These are phyloP conservation scores for Nigrograna mackinnonii DNA, from an alignment of 2,329 filamentous ascomycete species.

Conservation along the genomic window DNA sequence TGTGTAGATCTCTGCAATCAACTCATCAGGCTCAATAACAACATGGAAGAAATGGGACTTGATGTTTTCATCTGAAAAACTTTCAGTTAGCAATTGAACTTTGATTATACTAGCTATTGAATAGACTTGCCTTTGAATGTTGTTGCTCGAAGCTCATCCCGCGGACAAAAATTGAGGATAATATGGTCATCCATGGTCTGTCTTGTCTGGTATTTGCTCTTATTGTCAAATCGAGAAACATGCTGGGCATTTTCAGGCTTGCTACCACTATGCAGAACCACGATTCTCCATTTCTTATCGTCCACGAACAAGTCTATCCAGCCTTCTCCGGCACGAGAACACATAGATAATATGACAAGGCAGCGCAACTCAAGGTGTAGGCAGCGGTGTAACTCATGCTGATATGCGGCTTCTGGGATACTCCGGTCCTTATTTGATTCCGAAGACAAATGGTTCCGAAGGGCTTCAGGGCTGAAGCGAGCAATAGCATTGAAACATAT, in stretches of 20 bases:
- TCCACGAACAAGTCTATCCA: constrained; percentile 13
- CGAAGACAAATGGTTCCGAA: too few relatives aligned
- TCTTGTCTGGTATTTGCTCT: constrained; percentile 11
- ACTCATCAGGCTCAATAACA: constrained; percentile 10
- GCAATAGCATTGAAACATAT: constrained; percentile 14
- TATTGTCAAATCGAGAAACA: constrained; percentile 10
- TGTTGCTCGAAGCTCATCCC: too few relatives aligned
- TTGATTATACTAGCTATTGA: too few relatives aligned
- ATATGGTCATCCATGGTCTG: constrained; percentile 15
- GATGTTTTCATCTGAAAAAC: constrained; percentile 1
- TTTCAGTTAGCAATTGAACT: constrained; percentile 7
- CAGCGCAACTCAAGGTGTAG: constrained; percentile 10
- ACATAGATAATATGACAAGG: constrained; percentile 12
- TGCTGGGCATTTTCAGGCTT: constrained; percentile 8
- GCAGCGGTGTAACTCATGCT: constrained; percentile 12
- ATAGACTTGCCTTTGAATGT: too few relatives aligned
- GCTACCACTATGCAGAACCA: constrained; percentile 11
- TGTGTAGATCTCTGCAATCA: constrained; percentile 10
- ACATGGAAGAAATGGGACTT: constrained; percentile 12
- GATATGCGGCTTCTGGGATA: constrained; percentile 12
- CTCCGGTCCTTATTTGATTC: constrained; percentile 7
- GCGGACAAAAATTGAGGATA: constrained; percentile 15
- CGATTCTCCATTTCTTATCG: constrained; percentile 12
- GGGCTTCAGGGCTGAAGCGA: constrained; percentile 11
- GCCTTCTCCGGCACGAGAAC: constrained; percentile 9